Percentiles rank a stretch among this genome's conserved stretches.
Evolutionary conservation across 768 basidiomycete genomes (phyloP).

Genomic region (Rhizopogon salebrosus): DNA sequence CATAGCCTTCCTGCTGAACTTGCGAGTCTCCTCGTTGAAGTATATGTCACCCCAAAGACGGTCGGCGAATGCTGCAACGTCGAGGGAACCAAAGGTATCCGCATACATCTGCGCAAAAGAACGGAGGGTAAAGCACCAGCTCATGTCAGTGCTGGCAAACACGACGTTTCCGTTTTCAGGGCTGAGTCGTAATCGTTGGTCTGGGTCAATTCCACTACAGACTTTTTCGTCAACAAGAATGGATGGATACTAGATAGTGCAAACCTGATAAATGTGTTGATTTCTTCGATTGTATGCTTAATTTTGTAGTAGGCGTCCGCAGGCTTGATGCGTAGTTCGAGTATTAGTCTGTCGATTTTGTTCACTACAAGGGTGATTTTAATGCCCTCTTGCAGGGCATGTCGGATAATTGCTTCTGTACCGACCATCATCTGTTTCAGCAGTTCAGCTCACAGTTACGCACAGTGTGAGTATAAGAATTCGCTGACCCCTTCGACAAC

Average conservation of each 20-base stretch:
- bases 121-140: conserved; percentile 92
- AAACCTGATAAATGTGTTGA: conserved; percentile 93
- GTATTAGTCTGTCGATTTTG: conserved; percentile 95
- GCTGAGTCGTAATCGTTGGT: conserved; percentile 82
- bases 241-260: conserved; percentile 10
- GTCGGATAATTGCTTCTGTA: conserved; percentile 82
- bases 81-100: conserved; percentile 81
- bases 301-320: conserved; percentile 98
- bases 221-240: neutral
- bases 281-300: conserved; percentile 97
- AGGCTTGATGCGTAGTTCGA: conserved; percentile 94
- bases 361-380: conserved; percentile 93
- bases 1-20: conserved; percentile 81
- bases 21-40: conserved; percentile 77
- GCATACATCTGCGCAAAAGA: conserved; percentile 98
- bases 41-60: conserved; percentile 99
- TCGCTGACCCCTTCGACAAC: conserved; percentile 87
- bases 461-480: neutral
- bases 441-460: conserved; percentile 9
- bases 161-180: conserved; percentile 96
- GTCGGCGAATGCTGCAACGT: conserved; percentile 80
- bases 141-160: conserved; percentile 96
- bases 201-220: conserved; percentile 73
- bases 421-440: conserved; percentile 78
- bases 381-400: conserved; percentile 84